These are phyloP conservation scores for Aspergillus affinis DNA, from an alignment of 495 filamentous ascomycete genomes.

Conservation along the genomic window DNA sequence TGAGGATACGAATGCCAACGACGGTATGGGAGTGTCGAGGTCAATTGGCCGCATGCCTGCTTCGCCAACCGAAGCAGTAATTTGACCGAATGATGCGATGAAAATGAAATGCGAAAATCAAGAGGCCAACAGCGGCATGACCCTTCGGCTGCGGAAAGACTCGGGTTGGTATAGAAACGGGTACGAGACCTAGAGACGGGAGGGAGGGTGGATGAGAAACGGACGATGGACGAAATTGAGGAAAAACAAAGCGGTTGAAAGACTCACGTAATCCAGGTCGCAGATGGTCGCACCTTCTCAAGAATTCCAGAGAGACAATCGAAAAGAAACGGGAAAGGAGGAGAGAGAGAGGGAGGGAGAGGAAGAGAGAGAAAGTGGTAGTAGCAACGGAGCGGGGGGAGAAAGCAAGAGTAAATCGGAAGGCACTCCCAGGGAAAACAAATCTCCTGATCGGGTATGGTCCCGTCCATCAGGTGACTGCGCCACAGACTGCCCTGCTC, in stretches of 20 bases:
- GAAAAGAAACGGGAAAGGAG: neutral
- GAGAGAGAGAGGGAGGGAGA: constrained; percentile 4
- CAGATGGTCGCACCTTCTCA: too few relatives aligned
- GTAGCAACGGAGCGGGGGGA: too few relatives aligned
- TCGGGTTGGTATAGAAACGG: constrained; percentile 33
- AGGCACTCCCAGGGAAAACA: constrained; percentile 40
- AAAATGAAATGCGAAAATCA: constrained; percentile 23
- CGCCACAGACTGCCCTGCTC: constrained; percentile 19
- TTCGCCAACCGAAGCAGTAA: constrained; percentile 32
- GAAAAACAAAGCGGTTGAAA: too few relatives aligned
- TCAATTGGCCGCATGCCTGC: constrained; percentile 48
- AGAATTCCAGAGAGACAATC: neutral
- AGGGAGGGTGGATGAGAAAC: constrained; percentile 1
- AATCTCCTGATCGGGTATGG: constrained; percentile 45
- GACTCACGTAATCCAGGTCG: neutral
- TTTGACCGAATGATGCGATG: constrained; percentile 4
- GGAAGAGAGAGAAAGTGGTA: constrained; percentile 29
- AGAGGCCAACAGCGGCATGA: constrained; percentile 23
- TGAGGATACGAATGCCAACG: constrained; percentile 29
- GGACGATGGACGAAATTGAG: neutral
- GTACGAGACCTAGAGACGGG: neutral
- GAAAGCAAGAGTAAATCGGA: constrained; percentile 27
- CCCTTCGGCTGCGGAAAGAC: constrained; percentile 22
- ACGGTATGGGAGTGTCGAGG: constrained; percentile 21
- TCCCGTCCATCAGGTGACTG: constrained; percentile 30